These are phyloP conservation scores for Pterulicium gracile DNA, from an alignment of 1,284 basidiomycete genomes.

Conservation along the genomic window DNA sequence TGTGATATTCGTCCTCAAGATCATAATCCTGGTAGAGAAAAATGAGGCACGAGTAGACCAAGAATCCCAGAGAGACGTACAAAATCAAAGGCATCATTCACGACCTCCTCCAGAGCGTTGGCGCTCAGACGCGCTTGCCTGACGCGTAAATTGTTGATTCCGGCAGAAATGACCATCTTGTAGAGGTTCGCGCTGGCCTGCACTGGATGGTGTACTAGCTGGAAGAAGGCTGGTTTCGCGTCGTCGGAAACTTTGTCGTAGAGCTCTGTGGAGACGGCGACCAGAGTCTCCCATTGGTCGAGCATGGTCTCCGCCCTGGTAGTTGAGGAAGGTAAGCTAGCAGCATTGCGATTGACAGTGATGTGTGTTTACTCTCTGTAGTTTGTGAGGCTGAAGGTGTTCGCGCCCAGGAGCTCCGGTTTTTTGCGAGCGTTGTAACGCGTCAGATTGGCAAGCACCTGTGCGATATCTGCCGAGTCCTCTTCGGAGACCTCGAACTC, in stretches of 20 bases:
- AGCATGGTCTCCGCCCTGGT: conserved; percentile 47
- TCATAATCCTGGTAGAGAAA: conserved; percentile 32
- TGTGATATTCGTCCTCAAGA: conserved; percentile 48
- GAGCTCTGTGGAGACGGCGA: conserved; percentile 39
- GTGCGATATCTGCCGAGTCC: conserved; percentile 30
- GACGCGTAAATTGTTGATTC: conserved; percentile 49
- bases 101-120: conserved; percentile 43
- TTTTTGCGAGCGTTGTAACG: conserved; percentile 53
- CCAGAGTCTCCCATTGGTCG: conserved; percentile 35
- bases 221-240: conserved; percentile 51
- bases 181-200: conserved; percentile 46
- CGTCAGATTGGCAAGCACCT: conserved; percentile 49
- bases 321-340: background rate
- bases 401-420: conserved; percentile 54
- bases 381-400: conserved; percentile 51
- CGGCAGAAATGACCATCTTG: conserved; percentile 45
- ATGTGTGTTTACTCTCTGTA: conserved; percentile 74
- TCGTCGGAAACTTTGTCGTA: conserved; percentile 37
- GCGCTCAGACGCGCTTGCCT: conserved; percentile 55
- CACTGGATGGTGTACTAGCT: conserved; percentile 55
- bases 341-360: conserved; percentile 16
- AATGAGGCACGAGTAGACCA: background rate
- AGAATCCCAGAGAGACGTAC: background rate
- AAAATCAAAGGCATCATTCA: conserved; percentile 42
- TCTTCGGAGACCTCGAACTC: conserved; percentile 43